These are phyloP conservation scores for Thuidium tamariscinum DNA, from an alignment of 225 moss, liverwort and hornwort species.

Conservation along the genomic window DNA sequence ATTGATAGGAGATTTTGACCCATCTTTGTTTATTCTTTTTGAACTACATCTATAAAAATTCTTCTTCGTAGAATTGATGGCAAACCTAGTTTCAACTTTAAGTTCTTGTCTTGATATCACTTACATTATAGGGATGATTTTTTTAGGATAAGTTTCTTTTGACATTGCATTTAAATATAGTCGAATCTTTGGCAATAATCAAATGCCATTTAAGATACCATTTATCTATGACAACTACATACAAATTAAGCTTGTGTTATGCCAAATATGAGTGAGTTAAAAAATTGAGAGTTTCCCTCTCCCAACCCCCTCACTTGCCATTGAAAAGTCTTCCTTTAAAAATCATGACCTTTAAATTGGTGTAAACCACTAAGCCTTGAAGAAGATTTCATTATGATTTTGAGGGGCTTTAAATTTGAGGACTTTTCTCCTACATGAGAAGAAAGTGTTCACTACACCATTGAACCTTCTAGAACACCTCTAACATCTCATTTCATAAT, in stretches of 20 bases:
- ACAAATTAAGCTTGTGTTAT: rapidly evolving
- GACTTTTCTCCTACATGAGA: rapidly evolving
- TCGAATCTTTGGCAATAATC: neutral
- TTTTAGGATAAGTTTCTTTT: neutral
- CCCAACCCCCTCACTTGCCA: neutral
- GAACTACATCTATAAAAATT: too few relatives aligned
- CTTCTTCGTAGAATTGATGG: neutral
- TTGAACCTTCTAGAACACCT: neutral
- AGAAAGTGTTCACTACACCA: neutral
- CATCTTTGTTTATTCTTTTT: too few relatives aligned
- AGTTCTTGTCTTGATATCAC: neutral
- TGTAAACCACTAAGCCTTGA: neutral
- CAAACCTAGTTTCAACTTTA: neutral
- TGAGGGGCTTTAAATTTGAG: neutral
- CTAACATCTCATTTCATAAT: neutral
- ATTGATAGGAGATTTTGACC: too few relatives aligned
- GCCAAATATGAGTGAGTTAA: rapidly evolving
- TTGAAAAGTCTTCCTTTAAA: neutral
- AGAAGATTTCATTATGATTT: neutral
- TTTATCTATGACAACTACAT: neutral
- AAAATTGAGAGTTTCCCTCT: neutral
- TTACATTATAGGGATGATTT: neutral
- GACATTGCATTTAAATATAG: neutral
- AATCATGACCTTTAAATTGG: too few relatives aligned
- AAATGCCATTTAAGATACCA: neutral